Evolutionary conservation across 139 green algal species (phyloP).

Genomic region (Edaphochlamys debaryana): DNA sequence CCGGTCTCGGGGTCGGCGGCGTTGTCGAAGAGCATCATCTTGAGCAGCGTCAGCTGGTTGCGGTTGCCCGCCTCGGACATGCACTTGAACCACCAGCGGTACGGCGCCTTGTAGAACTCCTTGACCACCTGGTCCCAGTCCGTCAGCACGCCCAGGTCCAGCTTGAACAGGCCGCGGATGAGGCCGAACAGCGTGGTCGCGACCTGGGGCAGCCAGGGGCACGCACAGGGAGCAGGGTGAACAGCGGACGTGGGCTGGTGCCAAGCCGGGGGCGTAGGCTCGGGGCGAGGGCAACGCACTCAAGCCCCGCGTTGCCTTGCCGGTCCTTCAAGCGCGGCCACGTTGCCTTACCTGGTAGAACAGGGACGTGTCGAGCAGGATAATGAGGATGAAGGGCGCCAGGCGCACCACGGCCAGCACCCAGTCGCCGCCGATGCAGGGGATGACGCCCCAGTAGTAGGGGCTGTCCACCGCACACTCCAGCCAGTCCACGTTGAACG

Average conservation of each 20-base stretch:
- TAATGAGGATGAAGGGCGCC: slow-evolving; percentile 53
- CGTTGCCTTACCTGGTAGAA: slow-evolving; percentile 67
- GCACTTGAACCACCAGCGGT: slow-evolving; percentile 54
- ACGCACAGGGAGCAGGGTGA: background rate
- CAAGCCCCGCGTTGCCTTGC: too few relatives aligned
- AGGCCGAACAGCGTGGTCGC: slow-evolving; percentile 50
- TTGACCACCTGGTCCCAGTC: slow-evolving; percentile 57
- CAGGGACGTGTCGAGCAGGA: slow-evolving; percentile 58
- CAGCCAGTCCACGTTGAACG: slow-evolving; percentile 29
- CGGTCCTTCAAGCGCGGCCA: too few relatives aligned
- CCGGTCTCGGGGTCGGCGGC: slow-evolving; percentile 26
- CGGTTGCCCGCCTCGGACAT: slow-evolving; percentile 52
- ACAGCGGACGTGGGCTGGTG: too few relatives aligned
- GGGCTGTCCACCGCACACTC: background rate
- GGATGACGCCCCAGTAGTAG: slow-evolving; percentile 28
- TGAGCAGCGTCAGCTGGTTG: slow-evolving; percentile 57
- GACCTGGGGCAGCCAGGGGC: too few relatives aligned
- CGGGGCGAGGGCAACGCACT: too few relatives aligned
- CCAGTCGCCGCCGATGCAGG: slow-evolving; percentile 59
- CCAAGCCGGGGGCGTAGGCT: too few relatives aligned
- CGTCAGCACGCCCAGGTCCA: slow-evolving; percentile 61
- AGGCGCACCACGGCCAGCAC: slow-evolving; percentile 45
- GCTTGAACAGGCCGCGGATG: slow-evolving; percentile 53
- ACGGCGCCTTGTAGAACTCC: slow-evolving; percentile 55
- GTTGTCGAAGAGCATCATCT: slow-evolving; percentile 48